Conservation (phyloP, 371 early-diverging fungal genomes). For the Rhizopus arrhizus region DNA sequence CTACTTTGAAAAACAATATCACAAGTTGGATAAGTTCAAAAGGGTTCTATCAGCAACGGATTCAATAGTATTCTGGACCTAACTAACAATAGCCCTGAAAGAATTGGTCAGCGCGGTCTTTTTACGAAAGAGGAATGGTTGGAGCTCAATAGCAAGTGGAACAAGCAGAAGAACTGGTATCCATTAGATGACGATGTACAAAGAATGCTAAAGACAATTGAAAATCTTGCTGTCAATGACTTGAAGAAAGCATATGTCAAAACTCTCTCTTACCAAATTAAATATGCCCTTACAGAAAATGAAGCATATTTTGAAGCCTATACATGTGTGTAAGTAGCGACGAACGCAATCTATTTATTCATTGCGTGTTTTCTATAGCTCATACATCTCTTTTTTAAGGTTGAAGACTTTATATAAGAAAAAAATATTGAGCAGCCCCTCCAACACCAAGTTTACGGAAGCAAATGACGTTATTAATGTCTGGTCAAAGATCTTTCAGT, state of each 20-base stretch:
- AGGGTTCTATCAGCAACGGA: slow-evolving; percentile 15
- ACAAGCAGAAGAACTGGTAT: slow-evolving; percentile 1
- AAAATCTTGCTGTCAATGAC: not conserved
- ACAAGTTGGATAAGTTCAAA: slow-evolving; percentile 16
- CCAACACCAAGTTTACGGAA: slow-evolving; percentile 6
- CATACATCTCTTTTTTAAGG: slow-evolving; percentile 3
- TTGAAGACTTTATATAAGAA: slow-evolving; percentile 1
- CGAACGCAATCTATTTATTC: slow-evolving; percentile 3
- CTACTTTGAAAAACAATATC: slow-evolving; percentile 16
- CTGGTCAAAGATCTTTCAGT: slow-evolving; percentile 8
- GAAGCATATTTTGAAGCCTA: slow-evolving; percentile 13
- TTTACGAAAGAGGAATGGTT: slow-evolving; percentile 3
- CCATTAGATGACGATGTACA: not conserved
- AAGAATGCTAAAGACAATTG: slow-evolving; percentile 2
- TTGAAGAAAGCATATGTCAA: slow-evolving; percentile 3
- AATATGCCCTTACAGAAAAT: slow-evolving; percentile 10
- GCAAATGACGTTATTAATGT: slow-evolving; percentile 8
- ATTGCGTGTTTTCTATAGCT: slow-evolving; percentile 3
- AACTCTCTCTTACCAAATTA: slow-evolving; percentile 5
- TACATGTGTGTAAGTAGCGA: slow-evolving; percentile 7
- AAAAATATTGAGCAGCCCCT: slow-evolving; percentile 4
- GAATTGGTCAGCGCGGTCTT: slow-evolving; percentile 2
- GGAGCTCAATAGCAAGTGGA: slow-evolving; percentile 10
- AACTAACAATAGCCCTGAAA: slow-evolving; percentile 11
- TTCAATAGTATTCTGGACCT: slow-evolving; percentile 18